phyloP scores from a whole-genome alignment of 2,329 filamentous ascomycete species.

The Paecilomyces dactylethromorphus region DNA sequence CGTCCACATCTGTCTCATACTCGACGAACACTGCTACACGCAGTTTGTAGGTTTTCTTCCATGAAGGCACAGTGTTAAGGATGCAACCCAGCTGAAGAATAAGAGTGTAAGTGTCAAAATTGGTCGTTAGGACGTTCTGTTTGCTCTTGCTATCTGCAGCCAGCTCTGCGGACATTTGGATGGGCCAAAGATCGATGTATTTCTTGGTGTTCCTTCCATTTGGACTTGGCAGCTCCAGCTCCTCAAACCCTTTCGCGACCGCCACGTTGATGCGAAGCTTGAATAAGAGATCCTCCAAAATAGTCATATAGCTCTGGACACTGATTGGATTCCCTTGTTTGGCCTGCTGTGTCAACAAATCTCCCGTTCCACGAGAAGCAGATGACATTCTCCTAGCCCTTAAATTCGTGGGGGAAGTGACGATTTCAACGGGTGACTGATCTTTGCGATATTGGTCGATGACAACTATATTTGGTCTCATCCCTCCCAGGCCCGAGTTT shows the following conservation, averaged over 20 bases:
- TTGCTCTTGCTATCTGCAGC: slow-evolving; percentile 58
- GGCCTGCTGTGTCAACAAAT: slow-evolving; percentile 55
- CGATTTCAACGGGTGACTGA: slow-evolving; percentile 51
- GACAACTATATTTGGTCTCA: slow-evolving; percentile 83
- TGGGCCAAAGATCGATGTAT: slow-evolving; percentile 84
- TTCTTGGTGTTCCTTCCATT: slow-evolving; percentile 59
- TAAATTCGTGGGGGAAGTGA: slow-evolving; percentile 36
- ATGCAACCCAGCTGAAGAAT: slow-evolving; percentile 84
- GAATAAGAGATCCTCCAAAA: slow-evolving; percentile 74
- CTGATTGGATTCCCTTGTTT: slow-evolving; percentile 62
- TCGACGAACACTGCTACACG: slow-evolving; percentile 84
- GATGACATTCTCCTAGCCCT: slow-evolving; percentile 13
- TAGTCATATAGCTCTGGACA: slow-evolving; percentile 69
- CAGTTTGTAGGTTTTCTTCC: slow-evolving; percentile 66
- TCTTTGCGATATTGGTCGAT: slow-evolving; percentile 66
- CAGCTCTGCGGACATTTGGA: slow-evolving; percentile 86
- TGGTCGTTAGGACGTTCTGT: slow-evolving; percentile 68
- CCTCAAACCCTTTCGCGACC: slow-evolving; percentile 72
- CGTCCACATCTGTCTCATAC: slow-evolving; percentile 75
- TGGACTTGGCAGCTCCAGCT: slow-evolving; percentile 63
- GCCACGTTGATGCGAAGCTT: slow-evolving; percentile 77
- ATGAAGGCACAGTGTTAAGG: slow-evolving; percentile 70
- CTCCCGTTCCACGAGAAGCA: slow-evolving; percentile 6
- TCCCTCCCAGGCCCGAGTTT: slow-evolving; percentile 74
- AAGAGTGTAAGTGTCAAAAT: slow-evolving; percentile 86